These are phyloP conservation scores for Phialemonium atrogriseum DNA, from an alignment of 2,329 filamentous ascomycete genomes.

Conservation along the genomic window DNA sequence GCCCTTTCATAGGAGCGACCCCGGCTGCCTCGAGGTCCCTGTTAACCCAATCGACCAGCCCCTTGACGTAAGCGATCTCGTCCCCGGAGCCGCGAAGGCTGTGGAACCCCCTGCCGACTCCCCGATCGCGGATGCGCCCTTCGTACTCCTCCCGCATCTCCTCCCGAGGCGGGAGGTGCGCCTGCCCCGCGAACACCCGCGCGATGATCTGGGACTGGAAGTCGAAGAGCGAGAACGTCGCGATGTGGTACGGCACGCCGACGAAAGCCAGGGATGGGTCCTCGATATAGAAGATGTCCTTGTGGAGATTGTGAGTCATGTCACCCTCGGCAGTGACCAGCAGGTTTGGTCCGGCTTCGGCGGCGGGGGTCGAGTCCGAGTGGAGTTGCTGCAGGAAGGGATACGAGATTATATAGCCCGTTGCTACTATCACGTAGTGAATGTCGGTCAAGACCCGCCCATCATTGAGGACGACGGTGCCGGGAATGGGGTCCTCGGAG, in stretches of 20 bases:
- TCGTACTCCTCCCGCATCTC: constrained; percentile 27
- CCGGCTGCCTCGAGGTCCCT: constrained; percentile 14
- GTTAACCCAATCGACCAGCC: constrained; percentile 16
- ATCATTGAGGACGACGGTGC: constrained; percentile 41
- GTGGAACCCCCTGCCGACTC: constrained; percentile 28
- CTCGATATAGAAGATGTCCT: constrained; percentile 63
- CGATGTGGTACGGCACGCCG: constrained; percentile 56
- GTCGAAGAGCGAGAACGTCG: constrained; percentile 62
- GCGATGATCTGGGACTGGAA: constrained; percentile 58
- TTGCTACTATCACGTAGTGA: constrained; percentile 55
- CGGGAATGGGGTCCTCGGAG: constrained; percentile 32
- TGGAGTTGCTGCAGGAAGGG: constrained; percentile 51
- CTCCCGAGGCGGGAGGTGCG: constrained; percentile 33
- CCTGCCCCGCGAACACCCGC: constrained; percentile 44
- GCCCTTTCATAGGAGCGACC: constrained; percentile 18
- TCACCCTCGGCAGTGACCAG: constrained; percentile 55
- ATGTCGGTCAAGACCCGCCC: constrained; percentile 45
- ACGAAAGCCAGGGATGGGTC: constrained; percentile 57
- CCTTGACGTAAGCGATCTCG: constrained; percentile 16
- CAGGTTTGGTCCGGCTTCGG: constrained; percentile 40
- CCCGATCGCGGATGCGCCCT: constrained; percentile 18
- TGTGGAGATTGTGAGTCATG: constrained; percentile 58
- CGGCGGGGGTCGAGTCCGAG: constrained; percentile 24
- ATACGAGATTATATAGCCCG: constrained; percentile 60
- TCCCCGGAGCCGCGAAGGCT: constrained; percentile 17